A percentile compares a stretch with the other conserved stretches of the same genome.
Conservation (phyloP, 2,329 filamentous ascomycete species). For the Arthroderma sp. region DNA sequence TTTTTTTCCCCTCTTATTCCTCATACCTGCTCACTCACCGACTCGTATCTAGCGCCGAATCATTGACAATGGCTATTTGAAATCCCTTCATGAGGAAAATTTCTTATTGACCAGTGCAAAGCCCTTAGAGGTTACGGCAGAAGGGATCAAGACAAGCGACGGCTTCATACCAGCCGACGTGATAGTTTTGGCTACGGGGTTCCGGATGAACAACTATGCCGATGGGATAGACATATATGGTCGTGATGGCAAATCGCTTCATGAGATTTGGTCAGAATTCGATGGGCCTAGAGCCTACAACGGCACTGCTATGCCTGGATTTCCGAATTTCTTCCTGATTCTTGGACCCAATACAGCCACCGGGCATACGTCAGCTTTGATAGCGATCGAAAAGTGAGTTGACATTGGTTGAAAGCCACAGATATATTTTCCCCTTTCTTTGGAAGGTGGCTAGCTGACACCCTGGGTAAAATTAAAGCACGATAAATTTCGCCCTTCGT, state of each 20-base stretch:
- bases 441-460: background rate
- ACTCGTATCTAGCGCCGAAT: constrained; percentile 34
- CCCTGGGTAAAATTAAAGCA: constrained; percentile 14
- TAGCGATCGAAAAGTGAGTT: constrained; percentile 43
- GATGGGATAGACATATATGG: constrained; percentile 16
- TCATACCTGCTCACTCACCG: background rate
- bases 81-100: constrained; percentile 37
- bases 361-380: constrained; percentile 39
- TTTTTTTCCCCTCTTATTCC: background rate
- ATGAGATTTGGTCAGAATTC: constrained; percentile 21
- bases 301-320: constrained; percentile 42
- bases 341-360: constrained; percentile 21
- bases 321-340: constrained; percentile 25
- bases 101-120: constrained; percentile 40
- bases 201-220: constrained; percentile 15
- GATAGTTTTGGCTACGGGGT: constrained; percentile 19
- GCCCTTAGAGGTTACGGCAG: constrained; percentile 33
- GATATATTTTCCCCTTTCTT: background rate
- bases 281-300: constrained; percentile 49
- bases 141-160: constrained; percentile 19
- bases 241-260: constrained; percentile 13
- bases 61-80: constrained; percentile 43
- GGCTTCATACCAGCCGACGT: constrained; percentile 16
- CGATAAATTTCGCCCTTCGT: constrained; percentile 45
- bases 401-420: background rate